These are phyloP conservation scores for Sequoia sempervirens DNA, from an alignment of 75 land plant species.

Conservation along the genomic window DNA sequence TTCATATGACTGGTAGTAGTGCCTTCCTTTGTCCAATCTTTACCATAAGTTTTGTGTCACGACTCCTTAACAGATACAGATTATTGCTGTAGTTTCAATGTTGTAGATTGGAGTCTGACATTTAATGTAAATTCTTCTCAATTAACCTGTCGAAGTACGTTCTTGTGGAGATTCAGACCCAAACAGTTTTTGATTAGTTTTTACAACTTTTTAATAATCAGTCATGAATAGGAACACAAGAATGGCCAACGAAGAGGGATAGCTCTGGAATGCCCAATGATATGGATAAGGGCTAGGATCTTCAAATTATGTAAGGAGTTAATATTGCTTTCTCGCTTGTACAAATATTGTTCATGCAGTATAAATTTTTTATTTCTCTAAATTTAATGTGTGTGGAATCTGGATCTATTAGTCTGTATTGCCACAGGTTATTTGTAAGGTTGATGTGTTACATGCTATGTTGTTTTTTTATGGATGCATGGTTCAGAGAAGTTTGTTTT, in stretches of 20 bases:
- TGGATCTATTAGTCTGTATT: neutral
- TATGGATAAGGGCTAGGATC: neutral
- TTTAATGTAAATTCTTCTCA: neutral
- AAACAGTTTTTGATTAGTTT: neutral
- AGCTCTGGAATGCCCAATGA: neutral
- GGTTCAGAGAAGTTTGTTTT: neutral
- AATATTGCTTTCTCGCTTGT: neutral
- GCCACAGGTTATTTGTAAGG: neutral
- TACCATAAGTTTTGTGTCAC: neutral
- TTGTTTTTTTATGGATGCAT: neutral
- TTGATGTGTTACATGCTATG: neutral
- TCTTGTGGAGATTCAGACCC: neutral
- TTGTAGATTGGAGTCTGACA: neutral
- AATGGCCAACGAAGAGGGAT: neutral
- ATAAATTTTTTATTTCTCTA: neutral
- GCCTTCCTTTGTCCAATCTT: neutral
- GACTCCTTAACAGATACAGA: no score
- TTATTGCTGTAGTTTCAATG: neutral
- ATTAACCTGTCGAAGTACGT: neutral
- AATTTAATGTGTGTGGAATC: neutral
- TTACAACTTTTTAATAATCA: neutral
- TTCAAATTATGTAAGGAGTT: neutral
- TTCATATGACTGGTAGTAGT: neutral
- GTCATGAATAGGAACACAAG: neutral
- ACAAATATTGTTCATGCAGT: neutral